These are phyloP conservation scores for Stachybotrys chlorohalonatus DNA, from an alignment of 2,329 filamentous ascomycete species.

Conservation along the genomic window DNA sequence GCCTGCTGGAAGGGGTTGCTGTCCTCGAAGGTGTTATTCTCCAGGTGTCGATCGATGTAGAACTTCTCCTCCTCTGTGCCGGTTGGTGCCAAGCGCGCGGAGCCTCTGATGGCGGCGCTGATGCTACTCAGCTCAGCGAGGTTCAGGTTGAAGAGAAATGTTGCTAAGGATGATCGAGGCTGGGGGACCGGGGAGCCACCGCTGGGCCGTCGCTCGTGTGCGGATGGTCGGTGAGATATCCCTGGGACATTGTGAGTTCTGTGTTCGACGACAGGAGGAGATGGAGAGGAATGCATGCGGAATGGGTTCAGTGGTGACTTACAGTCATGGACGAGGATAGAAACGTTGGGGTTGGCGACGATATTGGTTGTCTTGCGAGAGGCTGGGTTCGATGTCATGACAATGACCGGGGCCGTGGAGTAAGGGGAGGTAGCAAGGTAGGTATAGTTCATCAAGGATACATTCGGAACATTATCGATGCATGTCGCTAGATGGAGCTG, in stretches of 20 bases:
- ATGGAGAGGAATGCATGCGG: too few relatives aligned
- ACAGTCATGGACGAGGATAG: conserved; percentile 92
- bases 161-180: conserved; percentile 66
- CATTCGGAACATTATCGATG: conserved; percentile 72
- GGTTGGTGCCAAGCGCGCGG: conserved; percentile 60
- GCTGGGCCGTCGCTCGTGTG: conserved; percentile 49
- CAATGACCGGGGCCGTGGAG: conserved; percentile 67
- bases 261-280: not conserved
- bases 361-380: conserved; percentile 79
- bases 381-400: conserved; percentile 82
- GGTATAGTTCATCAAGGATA: conserved; percentile 98
- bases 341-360: conserved; percentile 75
- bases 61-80: conserved; percentile 77
- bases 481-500: conserved; percentile 95
- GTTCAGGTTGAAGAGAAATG: conserved; percentile 83
- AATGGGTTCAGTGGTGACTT: conserved; percentile 9
- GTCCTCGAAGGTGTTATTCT: conserved; percentile 82
- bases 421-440: conserved; percentile 76
- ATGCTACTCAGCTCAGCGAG: conserved; percentile 80
- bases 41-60: conserved; percentile 75
- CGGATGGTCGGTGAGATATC: conserved; percentile 86
- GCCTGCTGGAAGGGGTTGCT: conserved; percentile 19
- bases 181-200: conserved; percentile 56
- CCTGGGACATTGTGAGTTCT: conserved; percentile 27
- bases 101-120: conserved; percentile 88